Evolutionary conservation across 345 rosid species (phyloP).

Genomic region (Syzygium aqueum): DNA sequence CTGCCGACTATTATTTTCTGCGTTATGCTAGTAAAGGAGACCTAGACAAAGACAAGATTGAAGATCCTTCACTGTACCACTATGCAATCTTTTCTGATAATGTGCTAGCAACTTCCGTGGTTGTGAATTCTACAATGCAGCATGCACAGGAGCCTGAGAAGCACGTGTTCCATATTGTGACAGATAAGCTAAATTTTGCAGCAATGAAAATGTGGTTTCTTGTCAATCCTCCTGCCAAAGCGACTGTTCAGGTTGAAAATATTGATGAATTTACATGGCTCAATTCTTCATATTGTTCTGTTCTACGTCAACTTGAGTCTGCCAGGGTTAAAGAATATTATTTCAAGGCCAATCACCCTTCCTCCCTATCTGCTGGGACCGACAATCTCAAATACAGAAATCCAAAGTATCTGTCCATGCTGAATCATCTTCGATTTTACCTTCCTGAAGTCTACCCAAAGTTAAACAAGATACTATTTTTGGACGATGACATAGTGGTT

Average conservation of each 20-base stretch:
- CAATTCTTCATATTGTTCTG: conserved; percentile 21
- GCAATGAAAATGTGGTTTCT: conserved; percentile 52
- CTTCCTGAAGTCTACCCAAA: conserved; percentile 21
- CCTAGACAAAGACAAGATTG: conserved; percentile 36
- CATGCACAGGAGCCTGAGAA: conserved; percentile 70
- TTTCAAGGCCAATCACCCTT: conserved; percentile 16
- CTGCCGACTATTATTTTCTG: conserved; percentile 59
- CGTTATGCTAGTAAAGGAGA: conserved; percentile 38
- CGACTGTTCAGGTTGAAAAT: conserved; percentile 15
- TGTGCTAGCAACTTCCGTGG: conserved; percentile 91
- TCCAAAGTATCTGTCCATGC: conserved; percentile 21
- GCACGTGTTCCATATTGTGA: conserved; percentile 90
- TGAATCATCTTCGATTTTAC: conserved; percentile 21
- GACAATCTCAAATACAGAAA: conserved; percentile 20
- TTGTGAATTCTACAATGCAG: conserved; percentile 73
- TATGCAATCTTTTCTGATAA: conserved; percentile 96
- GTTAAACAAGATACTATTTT: conserved; percentile 13
- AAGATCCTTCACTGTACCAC: conserved; percentile 77
- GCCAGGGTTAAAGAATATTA: conserved; percentile 15
- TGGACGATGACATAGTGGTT: conserved; percentile 22
- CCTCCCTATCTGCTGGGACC: conserved; percentile 12
- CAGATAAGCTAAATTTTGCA: conserved; percentile 64
- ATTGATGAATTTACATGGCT: conserved; percentile 19
- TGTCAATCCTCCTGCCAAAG: conserved; percentile 11
- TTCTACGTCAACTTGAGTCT: conserved; percentile 20